Conservation (phyloP, 169 alveolate species). For the Plasmodium billcollinsi region DNA sequence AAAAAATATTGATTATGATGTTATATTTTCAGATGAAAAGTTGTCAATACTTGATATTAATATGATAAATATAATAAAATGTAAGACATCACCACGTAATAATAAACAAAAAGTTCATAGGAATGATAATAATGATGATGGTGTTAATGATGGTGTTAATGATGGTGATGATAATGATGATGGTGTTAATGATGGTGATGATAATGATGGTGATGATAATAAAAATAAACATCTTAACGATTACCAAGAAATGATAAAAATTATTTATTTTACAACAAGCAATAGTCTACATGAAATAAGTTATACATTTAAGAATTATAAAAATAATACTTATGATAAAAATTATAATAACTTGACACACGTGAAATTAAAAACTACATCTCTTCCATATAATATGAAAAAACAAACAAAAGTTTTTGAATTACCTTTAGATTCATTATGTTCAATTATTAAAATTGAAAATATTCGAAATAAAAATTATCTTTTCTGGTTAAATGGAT, state of each 20-base stretch:
- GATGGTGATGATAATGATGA: no score
- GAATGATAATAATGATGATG: conserved; percentile 46
- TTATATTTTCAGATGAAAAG: conserved; percentile 31
- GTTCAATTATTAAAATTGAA: conserved; percentile 67
- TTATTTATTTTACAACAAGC: conserved; percentile 65
- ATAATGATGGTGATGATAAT: not conserved
- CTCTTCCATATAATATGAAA: not conserved
- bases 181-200: not conserved
- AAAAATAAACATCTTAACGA: no score
- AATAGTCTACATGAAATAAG: conserved; percentile 75
- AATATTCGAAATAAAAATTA: conserved; percentile 62
- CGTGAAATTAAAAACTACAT: conserved; percentile 1
- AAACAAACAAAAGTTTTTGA: conserved; percentile 72
- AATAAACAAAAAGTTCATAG: conserved; percentile 23
- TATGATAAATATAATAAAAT: conserved; percentile 28
- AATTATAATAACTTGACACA: not conserved
- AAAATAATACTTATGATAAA: conserved; percentile 21
- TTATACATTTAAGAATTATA: conserved; percentile 30
- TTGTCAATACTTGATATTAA: conserved; percentile 46
- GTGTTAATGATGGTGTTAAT: not conserved
- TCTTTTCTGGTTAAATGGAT: conserved; percentile 74
- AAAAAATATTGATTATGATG: conserved; percentile 41
- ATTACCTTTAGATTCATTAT: conserved; percentile 56
- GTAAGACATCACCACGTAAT: not conserved
- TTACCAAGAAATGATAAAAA: conserved; percentile 21